A percentile compares a stretch with the other conserved stretches of the same genome.
Evolutionary conservation across 2,329 filamentous ascomycete genomes (phyloP).

Genomic region (Purpureocillium lavendulum): DNA sequence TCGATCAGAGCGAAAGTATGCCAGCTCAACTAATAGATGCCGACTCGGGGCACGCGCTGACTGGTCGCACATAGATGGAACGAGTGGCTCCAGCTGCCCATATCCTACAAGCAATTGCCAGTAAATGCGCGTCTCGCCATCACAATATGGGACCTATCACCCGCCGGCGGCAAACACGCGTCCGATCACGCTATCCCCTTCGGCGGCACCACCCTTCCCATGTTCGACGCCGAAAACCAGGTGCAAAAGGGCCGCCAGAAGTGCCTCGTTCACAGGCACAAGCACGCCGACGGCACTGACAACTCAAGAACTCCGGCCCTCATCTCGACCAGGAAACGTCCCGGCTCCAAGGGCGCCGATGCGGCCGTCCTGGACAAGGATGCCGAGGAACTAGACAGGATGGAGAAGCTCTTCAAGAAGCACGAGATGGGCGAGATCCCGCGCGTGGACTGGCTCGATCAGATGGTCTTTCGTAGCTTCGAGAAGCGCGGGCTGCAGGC

Average conservation of each 20-base stretch:
- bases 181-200: constrained; percentile 80
- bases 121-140: constrained; percentile 78
- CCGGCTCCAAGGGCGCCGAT: constrained; percentile 39
- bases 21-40: too few species aligned
- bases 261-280: constrained; percentile 75
- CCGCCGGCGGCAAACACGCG: constrained; percentile 60
- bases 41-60: too few species aligned
- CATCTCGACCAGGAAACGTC: constrained; percentile 45
- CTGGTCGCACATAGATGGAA: constrained; percentile 59
- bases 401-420: constrained; percentile 90
- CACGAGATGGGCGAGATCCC: constrained; percentile 97
- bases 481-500: constrained; percentile 66
- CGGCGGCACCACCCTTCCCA: constrained; percentile 79
- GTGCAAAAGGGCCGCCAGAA: constrained; percentile 88
- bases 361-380: constrained; percentile 56
- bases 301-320: constrained; percentile 68
- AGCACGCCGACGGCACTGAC: constrained; percentile 76
- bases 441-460: constrained; percentile 89
- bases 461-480: constrained; percentile 82
- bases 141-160: constrained; percentile 90
- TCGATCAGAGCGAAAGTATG: constrained; percentile 58
- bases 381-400: constrained; percentile 74
- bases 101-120: constrained; percentile 76
- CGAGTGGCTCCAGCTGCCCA: constrained; percentile 87
- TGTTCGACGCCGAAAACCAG: constrained; percentile 93